Base-by-base conservation (phyloP, 208 protist genomes). In the Crithidia expoeki region DNA sequence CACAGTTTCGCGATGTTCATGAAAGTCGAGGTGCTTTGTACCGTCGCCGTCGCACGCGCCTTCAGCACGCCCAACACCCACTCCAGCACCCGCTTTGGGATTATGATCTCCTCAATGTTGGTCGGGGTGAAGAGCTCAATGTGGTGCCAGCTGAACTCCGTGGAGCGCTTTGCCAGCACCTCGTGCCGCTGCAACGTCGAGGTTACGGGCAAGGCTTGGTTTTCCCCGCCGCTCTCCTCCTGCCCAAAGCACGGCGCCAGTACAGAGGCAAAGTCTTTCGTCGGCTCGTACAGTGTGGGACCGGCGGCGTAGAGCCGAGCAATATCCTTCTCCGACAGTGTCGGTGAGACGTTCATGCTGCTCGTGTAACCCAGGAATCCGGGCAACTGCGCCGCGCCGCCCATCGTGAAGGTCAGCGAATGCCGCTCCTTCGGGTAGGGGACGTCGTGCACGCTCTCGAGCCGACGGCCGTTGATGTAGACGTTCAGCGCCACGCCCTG, bases 281-380 rank as follows among this genome's bases (percentile, higher is more conserved):
- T 66, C 6, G 71, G 71, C 21, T 76, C 71, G 64, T 63, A 76
- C 52, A 53, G 68, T 21, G 11, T 58, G 23, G 87, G 87, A 1
- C 91, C 91, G 0, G 62, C 61, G 19, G 72, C 74, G 67, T 81
- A 86, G 28, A 96, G 69, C 30, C 72, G 55, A 14, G 64, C 72
- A 19, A 93, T 72, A 42, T 93, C 85, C 66, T 86, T 86, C 58
- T 92, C 84, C 11, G 76, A 80, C 3, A 94, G 61, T 17, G 70
- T 63, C 19, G 84, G 78, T 27, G 93, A 74, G n/a, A 96, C 72
- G 50, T 92, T 84, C 74, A 96, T 88, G 72, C 79, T 68, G 5
- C 82, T 79, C 33, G 85, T 68, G 65, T 80, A 88, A 21, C 92
- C 92, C 56, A 88, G 84, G 67, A 96, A 94, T 46, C 84, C 85